Evolutionary conservation across 2,329 filamentous ascomycete genomes (phyloP).

Genomic region (Alternaria solani): DNA sequence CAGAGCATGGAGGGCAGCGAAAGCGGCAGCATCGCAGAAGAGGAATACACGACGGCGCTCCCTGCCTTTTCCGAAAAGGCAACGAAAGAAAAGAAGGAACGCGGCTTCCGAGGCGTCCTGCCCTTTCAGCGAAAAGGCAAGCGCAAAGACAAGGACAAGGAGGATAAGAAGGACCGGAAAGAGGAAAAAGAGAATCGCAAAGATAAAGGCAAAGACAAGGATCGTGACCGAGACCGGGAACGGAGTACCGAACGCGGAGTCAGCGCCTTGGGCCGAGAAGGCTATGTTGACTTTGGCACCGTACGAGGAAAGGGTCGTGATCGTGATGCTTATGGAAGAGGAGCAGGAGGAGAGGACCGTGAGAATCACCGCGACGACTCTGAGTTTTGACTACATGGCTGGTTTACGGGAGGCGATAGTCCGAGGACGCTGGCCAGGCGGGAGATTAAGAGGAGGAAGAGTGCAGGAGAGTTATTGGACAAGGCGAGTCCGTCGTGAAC

Average conservation of each 20-base stretch:
- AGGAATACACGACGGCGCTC: conserved; percentile 50
- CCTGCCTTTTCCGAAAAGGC: conserved; percentile 46
- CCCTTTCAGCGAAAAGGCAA: conserved; percentile 50
- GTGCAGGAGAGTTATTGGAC: conserved; percentile 40
- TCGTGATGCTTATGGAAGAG: neutral
- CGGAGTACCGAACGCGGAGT: conserved; percentile 21
- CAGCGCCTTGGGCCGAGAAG: conserved; percentile 33
- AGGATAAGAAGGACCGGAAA: conserved; percentile 26
- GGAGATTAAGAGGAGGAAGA: conserved; percentile 42
- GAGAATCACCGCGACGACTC: conserved; percentile 22
- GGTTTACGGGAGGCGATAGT: conserved; percentile 40
- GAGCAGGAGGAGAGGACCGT: conserved; percentile 4
- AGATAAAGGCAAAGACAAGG: conserved; percentile 26
- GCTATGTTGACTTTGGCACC: conserved; percentile 5
- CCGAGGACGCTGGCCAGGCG: conserved; percentile 19
- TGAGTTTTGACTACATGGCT: conserved; percentile 49
- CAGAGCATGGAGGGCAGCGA: conserved; percentile 46
- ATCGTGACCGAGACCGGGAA: conserved; percentile 13
- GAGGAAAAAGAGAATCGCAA: conserved; percentile 27
- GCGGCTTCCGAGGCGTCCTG: conserved; percentile 50
- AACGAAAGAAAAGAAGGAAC: conserved; percentile 48
- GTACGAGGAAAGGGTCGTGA: conserved; percentile 6
- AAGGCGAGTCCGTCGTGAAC: conserved; percentile 12
- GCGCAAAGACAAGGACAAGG: conserved; percentile 38
- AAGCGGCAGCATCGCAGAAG: conserved; percentile 46